phyloP scores from a whole-genome alignment of 2,329 filamentous ascomycete species.

The Aspergillus sergii region DNA sequence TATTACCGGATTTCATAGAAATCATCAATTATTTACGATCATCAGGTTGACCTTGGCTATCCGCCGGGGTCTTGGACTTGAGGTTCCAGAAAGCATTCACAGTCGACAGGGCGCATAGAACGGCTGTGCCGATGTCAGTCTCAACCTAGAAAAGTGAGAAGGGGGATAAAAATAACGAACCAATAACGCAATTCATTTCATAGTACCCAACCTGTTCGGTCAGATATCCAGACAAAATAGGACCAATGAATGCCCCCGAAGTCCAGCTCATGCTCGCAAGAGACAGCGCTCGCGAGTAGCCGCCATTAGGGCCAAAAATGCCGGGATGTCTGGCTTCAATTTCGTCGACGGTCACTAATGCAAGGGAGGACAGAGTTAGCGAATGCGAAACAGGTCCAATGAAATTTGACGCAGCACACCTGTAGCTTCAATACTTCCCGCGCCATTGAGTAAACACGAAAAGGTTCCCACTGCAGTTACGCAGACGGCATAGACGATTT shows the following conservation, averaged over 20 bases:
- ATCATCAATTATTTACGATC: background rate
- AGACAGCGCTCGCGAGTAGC: conserved; percentile 29
- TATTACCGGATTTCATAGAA: background rate
- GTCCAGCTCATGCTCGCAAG: conserved; percentile 29
- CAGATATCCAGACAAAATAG: conserved; percentile 23
- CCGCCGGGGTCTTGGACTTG: background rate
- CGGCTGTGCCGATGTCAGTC: conserved; percentile 13
- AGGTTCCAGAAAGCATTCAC: conserved; percentile 5
- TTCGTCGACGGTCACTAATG: conserved; percentile 24
- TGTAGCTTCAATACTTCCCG: conserved; percentile 32
- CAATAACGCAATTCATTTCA: conserved; percentile 24
- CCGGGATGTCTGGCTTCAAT: conserved; percentile 24
- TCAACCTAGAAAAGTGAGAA: background rate
- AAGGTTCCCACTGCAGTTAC: conserved; percentile 25
- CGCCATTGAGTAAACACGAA: conserved; percentile 29
- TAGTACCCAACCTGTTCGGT: conserved; percentile 25
- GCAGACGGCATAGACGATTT: conserved; percentile 25
- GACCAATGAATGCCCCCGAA: conserved; percentile 25
- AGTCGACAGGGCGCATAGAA: conserved; percentile 19
- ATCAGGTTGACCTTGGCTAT: background rate
- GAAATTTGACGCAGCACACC: conserved; percentile 21
- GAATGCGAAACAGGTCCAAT: background rate
- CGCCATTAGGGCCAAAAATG: conserved; percentile 30
- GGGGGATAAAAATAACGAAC: conserved; percentile 10
- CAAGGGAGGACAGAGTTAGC: background rate